Evolutionary conservation across 2,329 filamentous ascomycete genomes (phyloP).

Genomic region (Cryphonectria parasitica): DNA sequence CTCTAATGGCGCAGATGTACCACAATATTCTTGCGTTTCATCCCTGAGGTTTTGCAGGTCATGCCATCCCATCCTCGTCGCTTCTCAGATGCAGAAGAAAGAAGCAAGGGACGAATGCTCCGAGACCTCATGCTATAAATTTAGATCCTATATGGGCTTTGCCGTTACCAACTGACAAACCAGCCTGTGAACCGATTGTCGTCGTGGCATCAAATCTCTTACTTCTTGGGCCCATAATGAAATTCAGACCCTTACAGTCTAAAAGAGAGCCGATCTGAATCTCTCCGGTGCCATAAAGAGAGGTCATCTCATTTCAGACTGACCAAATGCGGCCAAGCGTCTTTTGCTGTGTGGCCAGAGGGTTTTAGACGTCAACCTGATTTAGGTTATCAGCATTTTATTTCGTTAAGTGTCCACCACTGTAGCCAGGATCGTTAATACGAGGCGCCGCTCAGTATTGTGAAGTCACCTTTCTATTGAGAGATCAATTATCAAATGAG

Average conservation of each 20-base stretch:
- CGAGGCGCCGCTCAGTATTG: background rate
- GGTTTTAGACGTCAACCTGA: slow-evolving; percentile 9
- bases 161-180: background rate
- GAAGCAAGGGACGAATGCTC: slow-evolving; percentile 2
- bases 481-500: background rate
- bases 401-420: slow-evolving; percentile 16
- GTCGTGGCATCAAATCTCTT: background rate
- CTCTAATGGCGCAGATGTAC: background rate
- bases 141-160: background rate
- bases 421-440: slow-evolving; percentile 1
- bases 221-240: background rate
- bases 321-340: slow-evolving; percentile 20
- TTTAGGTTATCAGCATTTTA: slow-evolving; percentile 19
- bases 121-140: background rate
- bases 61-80: slow-evolving; percentile 9
- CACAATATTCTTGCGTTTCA: background rate
- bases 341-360: slow-evolving; percentile 7
- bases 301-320: slow-evolving; percentile 13
- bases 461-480: background rate
- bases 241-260: background rate
- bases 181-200: background rate
- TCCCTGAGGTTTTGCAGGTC: background rate
- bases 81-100: background rate
- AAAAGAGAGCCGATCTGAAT: background rate
- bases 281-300: slow-evolving; percentile 10